A percentile compares a stretch with the other conserved stretches of the same genome.
Evolutionary conservation across 352 stramenopile species (phyloP).

Genomic region (Hyaloperonospora arabidopsidis): DNA sequence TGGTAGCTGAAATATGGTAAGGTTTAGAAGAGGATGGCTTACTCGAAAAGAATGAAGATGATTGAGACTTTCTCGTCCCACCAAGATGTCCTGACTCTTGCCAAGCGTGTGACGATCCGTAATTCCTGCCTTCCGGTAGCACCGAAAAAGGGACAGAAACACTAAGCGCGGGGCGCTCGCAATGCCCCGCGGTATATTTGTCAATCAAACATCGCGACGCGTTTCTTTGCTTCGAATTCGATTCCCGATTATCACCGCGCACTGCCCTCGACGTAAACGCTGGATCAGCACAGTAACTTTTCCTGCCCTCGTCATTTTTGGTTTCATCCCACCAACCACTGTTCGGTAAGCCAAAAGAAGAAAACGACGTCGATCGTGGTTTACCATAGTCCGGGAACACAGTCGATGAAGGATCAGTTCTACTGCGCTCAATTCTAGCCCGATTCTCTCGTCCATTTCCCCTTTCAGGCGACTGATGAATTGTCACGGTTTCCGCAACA

Average conservation of each 20-base stretch:
- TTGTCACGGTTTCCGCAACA: conserved; percentile 2
- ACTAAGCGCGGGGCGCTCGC: conserved; percentile 30
- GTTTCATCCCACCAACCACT: conserved; percentile 6
- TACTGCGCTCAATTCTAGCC: conserved; percentile 18
- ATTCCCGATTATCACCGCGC: conserved; percentile 18
- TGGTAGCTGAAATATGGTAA: conserved; percentile 7
- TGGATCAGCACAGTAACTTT: conserved; percentile 2
- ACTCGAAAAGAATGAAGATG: conserved; percentile 6
- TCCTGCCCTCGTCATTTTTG: conserved; percentile 8
- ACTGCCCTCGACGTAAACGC: conserved; percentile 2
- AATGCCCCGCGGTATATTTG: conserved; percentile 16
- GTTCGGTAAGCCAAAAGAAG: conserved; percentile 14
- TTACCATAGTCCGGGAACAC: conserved; percentile 20
- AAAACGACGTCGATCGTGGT: conserved; percentile 36
- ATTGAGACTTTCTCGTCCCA: conserved; percentile 14
- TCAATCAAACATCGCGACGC: conserved; percentile 8
- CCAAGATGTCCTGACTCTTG: conserved; percentile 12
- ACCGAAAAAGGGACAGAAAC: conserved; percentile 42
- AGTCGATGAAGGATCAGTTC: conserved; percentile 9
- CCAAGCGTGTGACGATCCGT: conserved; percentile 7
- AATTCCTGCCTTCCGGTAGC: conserved; percentile 11
- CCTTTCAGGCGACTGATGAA: background rate
- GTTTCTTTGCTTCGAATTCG: conserved; percentile 12
- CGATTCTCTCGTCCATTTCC: conserved; percentile 19
- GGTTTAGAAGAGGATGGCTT: conserved; percentile 12